A percentile compares a stretch with the other conserved stretches of the same genome.
phyloP scores from a whole-genome alignment of 2,329 filamentous ascomycete genomes.

The Colletotrichum acutatum region DNA sequence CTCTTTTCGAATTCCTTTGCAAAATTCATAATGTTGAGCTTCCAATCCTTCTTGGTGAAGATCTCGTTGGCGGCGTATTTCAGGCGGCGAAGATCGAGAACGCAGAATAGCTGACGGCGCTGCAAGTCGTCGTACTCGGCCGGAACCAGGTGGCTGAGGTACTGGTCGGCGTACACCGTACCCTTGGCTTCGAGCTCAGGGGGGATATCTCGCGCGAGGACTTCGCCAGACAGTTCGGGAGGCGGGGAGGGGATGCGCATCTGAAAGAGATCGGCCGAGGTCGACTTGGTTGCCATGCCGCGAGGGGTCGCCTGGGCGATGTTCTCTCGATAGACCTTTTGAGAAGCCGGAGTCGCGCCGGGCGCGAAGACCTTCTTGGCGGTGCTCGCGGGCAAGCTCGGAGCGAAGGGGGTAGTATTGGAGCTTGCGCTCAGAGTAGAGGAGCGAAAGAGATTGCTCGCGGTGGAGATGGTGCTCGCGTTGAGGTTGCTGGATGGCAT shows the following conservation, averaged over 20 bases:
- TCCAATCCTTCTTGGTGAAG: constrained; percentile 70
- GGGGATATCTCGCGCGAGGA: constrained; percentile 63
- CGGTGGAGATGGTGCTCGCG: constrained; percentile 47
- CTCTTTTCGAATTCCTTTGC: constrained; percentile 74
- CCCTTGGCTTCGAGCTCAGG: constrained; percentile 61
- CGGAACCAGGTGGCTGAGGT: constrained; percentile 66
- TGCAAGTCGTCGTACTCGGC: constrained; percentile 68
- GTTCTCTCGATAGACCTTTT: constrained; percentile 55
- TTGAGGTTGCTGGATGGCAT: constrained; percentile 48
- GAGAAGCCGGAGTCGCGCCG: constrained; percentile 55
- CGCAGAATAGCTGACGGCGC: constrained; percentile 71
- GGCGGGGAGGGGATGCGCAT: constrained; percentile 70
- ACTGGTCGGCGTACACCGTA: constrained; percentile 71
- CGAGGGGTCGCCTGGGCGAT: constrained; percentile 59
- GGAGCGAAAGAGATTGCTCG: constrained; percentile 55
- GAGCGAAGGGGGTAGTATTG: constrained; percentile 53
- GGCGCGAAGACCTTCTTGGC: constrained; percentile 61
- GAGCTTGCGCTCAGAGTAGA: constrained; percentile 49
- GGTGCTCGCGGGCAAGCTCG: constrained; percentile 56
- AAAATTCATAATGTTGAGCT: constrained; percentile 70
- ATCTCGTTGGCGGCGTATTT: constrained; percentile 72
- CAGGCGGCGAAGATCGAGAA: constrained; percentile 69
- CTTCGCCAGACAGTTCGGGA: constrained; percentile 65
- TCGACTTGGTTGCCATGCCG: constrained; percentile 60
- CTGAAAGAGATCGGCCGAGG: constrained; percentile 63